Evolutionary conservation across 345 rosid species (phyloP).

Genomic region (Gossypium anomalum): DNA sequence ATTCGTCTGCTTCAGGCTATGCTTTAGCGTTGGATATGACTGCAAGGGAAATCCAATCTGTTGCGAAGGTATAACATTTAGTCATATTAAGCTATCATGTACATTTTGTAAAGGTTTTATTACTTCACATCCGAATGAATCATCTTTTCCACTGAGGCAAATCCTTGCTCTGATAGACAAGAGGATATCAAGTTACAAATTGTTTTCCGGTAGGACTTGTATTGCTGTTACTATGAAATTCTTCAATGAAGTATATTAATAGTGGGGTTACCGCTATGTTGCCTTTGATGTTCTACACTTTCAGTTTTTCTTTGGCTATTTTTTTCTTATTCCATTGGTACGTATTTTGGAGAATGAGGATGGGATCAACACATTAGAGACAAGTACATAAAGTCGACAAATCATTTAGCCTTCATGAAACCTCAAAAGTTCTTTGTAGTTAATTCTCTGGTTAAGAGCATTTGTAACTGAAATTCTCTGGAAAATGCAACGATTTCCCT

Average conservation of each 20-base stretch:
- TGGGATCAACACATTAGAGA: not conserved
- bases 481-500: not conserved
- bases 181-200: too few species aligned
- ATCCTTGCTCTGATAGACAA: too few species aligned
- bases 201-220: too few species aligned
- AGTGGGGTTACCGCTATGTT: not conserved
- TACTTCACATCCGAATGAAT: too few species aligned
- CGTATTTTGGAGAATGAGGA: not conserved
- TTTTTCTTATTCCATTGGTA: not conserved
- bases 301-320: not conserved
- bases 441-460: not conserved
- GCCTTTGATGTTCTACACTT: not conserved
- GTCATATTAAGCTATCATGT: not conserved
- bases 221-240: not conserved
- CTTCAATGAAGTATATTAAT: not conserved
- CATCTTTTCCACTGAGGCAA: too few species aligned
- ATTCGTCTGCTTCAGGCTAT: constrained; percentile 48
- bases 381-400: not conserved
- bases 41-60: constrained; percentile 77
- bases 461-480: not conserved
- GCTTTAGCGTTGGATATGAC: constrained; percentile 94
- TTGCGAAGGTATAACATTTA: constrained; percentile 61
- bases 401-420: not conserved
- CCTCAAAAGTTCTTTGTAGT: not conserved
- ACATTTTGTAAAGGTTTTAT: not conserved